A percentile compares a stretch with the other conserved stretches of the same genome.
phyloP scores from a whole-genome alignment of 805 yeast species.

The Priceomyces fermenticarens region DNA sequence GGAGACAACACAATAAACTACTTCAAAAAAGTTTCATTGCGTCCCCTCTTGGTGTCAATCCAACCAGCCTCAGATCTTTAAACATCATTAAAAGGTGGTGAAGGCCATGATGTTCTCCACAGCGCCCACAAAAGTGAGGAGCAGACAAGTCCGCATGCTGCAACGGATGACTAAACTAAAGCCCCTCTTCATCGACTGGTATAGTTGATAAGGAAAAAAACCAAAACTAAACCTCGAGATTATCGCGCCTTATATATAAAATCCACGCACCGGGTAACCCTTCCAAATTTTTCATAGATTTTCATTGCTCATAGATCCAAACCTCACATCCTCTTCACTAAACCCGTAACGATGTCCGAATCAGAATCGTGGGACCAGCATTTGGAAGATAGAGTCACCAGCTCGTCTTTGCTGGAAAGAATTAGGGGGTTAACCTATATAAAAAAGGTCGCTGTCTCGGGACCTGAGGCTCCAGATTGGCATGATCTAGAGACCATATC shows the following conservation, averaged over 20 bases:
- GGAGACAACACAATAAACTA: too few relatives aligned
- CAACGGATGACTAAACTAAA: slow-evolving; percentile 35
- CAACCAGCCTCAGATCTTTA: slow-evolving; percentile 35
- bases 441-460: slow-evolving; percentile 19
- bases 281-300: too few relatives aligned
- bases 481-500: slow-evolving; percentile 11
- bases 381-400: too few relatives aligned
- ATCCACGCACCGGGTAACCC: too few relatives aligned
- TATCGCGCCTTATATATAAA: too few relatives aligned
- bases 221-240: too few relatives aligned
- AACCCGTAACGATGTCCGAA: too few relatives aligned
- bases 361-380: too few relatives aligned
- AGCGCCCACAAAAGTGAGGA: slow-evolving; percentile 40
- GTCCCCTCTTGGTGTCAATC: too few relatives aligned
- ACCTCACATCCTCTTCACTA: too few relatives aligned
- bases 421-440: slow-evolving; percentile 30
- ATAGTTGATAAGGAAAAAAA: slow-evolving; percentile 49
- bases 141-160: slow-evolving; percentile 17
- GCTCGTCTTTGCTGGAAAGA: slow-evolving; percentile 37
- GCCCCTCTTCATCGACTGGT: slow-evolving; percentile 57
- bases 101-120: slow-evolving; percentile 52
- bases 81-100: slow-evolving; percentile 49
- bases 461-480: slow-evolving; percentile 14
- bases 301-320: too few relatives aligned
- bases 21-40: too few relatives aligned